phyloP scores from a whole-genome alignment of 1,139 yeast species.

The Lizanozyma gosingica region DNA sequence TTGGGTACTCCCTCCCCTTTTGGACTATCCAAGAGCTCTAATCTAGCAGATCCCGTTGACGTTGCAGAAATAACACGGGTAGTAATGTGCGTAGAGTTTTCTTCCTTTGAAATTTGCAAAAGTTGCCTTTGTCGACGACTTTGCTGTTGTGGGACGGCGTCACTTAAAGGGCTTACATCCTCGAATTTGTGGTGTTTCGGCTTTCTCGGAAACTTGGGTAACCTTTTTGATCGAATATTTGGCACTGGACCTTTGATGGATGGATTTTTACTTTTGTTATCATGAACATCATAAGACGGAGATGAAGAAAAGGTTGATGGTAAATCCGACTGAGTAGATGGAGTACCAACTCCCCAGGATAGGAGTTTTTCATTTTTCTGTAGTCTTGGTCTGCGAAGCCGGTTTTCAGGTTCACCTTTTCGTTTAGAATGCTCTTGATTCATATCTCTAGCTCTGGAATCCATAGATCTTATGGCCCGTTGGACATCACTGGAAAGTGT shows the following conservation, averaged over 20 bases:
- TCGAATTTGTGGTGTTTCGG: neutral
- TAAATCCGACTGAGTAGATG: neutral
- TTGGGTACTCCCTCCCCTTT: slow-evolving; percentile 15
- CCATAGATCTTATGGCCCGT: neutral
- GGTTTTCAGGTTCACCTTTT: neutral
- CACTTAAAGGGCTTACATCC: too few relatives aligned
- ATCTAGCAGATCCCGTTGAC: neutral
- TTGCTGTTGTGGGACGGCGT: neutral
- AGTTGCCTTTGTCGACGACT: neutral
- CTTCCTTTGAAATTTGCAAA: neutral
- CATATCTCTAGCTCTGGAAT: neutral
- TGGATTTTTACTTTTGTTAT: neutral
- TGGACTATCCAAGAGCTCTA: neutral
- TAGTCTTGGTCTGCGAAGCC: neutral
- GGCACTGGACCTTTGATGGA: too few relatives aligned
- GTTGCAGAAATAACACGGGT: neutral
- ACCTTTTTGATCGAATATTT: too few relatives aligned
- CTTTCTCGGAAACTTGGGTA: neutral
- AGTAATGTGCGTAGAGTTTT: neutral
- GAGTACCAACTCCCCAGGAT: neutral
- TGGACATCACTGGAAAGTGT: neutral
- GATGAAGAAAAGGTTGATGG: too few relatives aligned
- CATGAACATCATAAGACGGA: neutral
- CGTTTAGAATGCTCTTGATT: neutral
- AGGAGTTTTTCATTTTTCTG: neutral